Percentiles rank a stretch among this genome's conserved stretches.
Conservation (phyloP, 1,139 yeast species). For the Kluyveromyces marxianus region DNA sequence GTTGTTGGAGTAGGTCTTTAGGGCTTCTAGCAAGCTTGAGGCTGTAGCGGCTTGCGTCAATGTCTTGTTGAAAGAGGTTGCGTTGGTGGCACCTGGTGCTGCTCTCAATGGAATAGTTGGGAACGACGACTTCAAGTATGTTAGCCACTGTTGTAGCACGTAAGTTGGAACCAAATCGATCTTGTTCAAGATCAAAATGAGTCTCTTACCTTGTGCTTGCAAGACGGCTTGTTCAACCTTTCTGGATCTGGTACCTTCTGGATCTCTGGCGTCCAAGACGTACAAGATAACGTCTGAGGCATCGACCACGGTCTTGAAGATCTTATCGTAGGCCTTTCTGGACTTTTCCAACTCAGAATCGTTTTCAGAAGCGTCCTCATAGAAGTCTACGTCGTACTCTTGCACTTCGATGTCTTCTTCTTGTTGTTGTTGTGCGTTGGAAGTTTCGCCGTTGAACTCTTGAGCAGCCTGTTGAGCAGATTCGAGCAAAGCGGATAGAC, state of each 20-base stretch:
- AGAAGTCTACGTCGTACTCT: slow-evolving; percentile 45
- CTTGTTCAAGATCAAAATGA: slow-evolving; percentile 80
- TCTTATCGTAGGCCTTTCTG: slow-evolving; percentile 87
- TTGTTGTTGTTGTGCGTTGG: slow-evolving; percentile 12
- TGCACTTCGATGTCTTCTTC: slow-evolving; percentile 42
- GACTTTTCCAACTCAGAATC: slow-evolving; percentile 63
- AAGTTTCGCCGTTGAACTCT: slow-evolving; percentile 50
- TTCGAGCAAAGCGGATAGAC: slow-evolving; percentile 80
- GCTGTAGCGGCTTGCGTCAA: slow-evolving; percentile 70
- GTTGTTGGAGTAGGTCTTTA: slow-evolving; percentile 78
- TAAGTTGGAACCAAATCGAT: slow-evolving; percentile 87
- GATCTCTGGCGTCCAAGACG: slow-evolving; percentile 95
- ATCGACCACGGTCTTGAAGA: slow-evolving; percentile 75
- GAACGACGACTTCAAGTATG: slow-evolving; percentile 69
- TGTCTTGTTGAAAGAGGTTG: slow-evolving; percentile 68
- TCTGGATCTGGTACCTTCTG: slow-evolving; percentile 88
- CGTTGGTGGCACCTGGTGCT: slow-evolving; percentile 52
- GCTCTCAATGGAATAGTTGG: slow-evolving; percentile 89
- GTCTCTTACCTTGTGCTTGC: slow-evolving; percentile 72
- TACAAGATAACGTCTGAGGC: slow-evolving; percentile 85
- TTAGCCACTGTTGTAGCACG: slow-evolving; percentile 77
- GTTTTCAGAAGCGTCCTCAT: slow-evolving; percentile 40
- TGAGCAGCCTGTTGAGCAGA: slow-evolving; percentile 85
- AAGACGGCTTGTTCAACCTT: slow-evolving; percentile 87
- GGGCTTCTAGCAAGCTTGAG: slow-evolving; percentile 63